Evolutionary conservation across 306 rosid species (phyloP).

Genomic region (Prunus mongolica): DNA sequence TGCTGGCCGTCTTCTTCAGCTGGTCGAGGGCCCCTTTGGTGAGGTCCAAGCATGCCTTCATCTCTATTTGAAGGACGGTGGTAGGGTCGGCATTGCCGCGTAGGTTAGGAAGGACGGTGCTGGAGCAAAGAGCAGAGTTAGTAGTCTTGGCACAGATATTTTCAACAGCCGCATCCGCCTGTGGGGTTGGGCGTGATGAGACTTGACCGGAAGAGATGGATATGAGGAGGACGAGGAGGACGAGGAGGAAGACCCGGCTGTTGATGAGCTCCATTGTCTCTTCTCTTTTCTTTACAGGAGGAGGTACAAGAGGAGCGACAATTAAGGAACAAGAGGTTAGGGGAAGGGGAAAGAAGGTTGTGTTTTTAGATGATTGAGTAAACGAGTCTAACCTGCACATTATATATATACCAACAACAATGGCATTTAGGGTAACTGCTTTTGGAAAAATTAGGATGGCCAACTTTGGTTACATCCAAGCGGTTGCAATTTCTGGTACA

Average conservation of each 20-base stretch:
- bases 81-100: neutral
- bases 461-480: neutral
- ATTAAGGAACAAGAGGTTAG: neutral
- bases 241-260: conserved; percentile 3
- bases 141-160: conserved; percentile 3
- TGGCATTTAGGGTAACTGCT: neutral
- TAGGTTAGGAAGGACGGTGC: conserved; percentile 4
- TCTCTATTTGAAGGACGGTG: conserved; percentile 9
- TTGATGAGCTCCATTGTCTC: conserved; percentile 18
- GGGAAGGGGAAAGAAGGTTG: neutral
- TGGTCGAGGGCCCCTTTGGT: neutral
- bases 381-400: neutral
- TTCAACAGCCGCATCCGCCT: neutral
- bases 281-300: neutral
- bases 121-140: conserved; percentile 12
- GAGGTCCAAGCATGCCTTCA: neutral
- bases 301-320: conserved; percentile 10
- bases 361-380: neutral
- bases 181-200: neutral
- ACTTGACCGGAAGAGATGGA: neutral
- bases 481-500: neutral
- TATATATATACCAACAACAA: neutral
- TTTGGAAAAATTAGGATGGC: neutral
- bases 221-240: neutral
- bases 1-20: neutral